Evolutionary conservation across 2,329 filamentous ascomycete genomes (phyloP), one percentile per base, ranked within the genome.

Genomic region (Neophaeococcomyces mojaviensis): DNA sequence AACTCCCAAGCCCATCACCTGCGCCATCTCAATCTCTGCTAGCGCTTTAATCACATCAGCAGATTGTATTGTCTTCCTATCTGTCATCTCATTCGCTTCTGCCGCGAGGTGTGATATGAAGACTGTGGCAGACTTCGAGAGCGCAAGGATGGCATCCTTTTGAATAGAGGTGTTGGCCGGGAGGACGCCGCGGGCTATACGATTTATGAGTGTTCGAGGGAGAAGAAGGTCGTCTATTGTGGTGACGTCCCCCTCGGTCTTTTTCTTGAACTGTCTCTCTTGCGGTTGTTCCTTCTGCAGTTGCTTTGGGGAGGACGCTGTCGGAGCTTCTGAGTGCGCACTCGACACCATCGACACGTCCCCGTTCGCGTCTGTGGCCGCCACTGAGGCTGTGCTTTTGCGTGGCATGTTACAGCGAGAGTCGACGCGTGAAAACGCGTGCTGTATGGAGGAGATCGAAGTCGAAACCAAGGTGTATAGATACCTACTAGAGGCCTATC

Each of bases 61-160:
- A 1, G 79, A 78, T 40, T 73, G 69, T 53, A 83, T 71, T 13
- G 78, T 82, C 58, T 79, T 79, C 64, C 80, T 79, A 52, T 73
- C 66, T 37, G 78, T 78, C 55, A 73, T 70, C 56, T 82, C 78
- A 57, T 79, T 78, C 38, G 79, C 76, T 52, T 78, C 80, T 48
- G 49, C n/a, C 38, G 39, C 48, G 7, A 43, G 47, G 59, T 82
- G 81, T 49, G 76, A 82, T 15, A 83, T 74, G 61, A 83, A 83
- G 3, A 83, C 79, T 3, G 79, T 82, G 22, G 79, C 79, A 50
- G 77, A 77, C 59, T 82, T 82, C 41, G 78, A 76, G 50, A 83
- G 73, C 6, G 79, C 79, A 13, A 80, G 64, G 3, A 82, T 64
- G 9, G 79, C 79, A 64, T 83, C 79, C 63, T 81, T 81, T 56